Base-by-base conservation (phyloP, 2,329 filamentous ascomycete species). In the Trichoderma aggressivum region DNA sequence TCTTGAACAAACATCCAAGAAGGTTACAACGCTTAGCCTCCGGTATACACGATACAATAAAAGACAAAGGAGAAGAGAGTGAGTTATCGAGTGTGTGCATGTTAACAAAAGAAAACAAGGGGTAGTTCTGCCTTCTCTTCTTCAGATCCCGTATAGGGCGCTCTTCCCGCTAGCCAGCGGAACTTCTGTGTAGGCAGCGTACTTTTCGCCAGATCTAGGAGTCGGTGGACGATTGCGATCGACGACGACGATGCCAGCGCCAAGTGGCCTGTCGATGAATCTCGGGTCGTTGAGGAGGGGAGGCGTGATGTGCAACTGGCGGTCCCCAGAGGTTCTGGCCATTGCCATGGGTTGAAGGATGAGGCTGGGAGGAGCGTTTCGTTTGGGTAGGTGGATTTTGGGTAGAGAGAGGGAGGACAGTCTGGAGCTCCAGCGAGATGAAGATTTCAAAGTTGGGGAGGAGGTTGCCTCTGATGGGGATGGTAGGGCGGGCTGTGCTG, bases 361-460 rank as follows among this genome's bases (percentile, higher is more conserved):
- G 12, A 72, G 61, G n/a, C 28, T 65, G 6, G 67, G 67, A 5
- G 60, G 71, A 30, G 43, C 72, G 74, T 84, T 82, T 73, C 82
- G 81, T 74, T 81, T 85, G 0, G 84, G 81, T 12, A 83, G 75
- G 0, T 79, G 76, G 0, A 84, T 75, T 28, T 81, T 81, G 2
- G 78, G 78, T 0, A 84, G 72, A 0, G 83, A 82, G 8, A 86
- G 75, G 0, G 79, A 78, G 0, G 82, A 81, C 1, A 83, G 77
- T 36, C 74, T 79, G 2, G 75, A 39, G 21, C 26, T 43, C 50
- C 65, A 70, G n/a, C 53, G 58, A 18, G 32, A 56, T 50, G 73
- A 63, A 36, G 65, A 60, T 10, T 14, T 30, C 12, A 34, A 14
- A n/a, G 39, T 69, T 16, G 65, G 65, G 1, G 56, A 61, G 24